A percentile compares a stretch with the other conserved stretches of the same genome.
Conservation (phyloP, 2,329 filamentous ascomycete species). For the Graphium sp. region DNA sequence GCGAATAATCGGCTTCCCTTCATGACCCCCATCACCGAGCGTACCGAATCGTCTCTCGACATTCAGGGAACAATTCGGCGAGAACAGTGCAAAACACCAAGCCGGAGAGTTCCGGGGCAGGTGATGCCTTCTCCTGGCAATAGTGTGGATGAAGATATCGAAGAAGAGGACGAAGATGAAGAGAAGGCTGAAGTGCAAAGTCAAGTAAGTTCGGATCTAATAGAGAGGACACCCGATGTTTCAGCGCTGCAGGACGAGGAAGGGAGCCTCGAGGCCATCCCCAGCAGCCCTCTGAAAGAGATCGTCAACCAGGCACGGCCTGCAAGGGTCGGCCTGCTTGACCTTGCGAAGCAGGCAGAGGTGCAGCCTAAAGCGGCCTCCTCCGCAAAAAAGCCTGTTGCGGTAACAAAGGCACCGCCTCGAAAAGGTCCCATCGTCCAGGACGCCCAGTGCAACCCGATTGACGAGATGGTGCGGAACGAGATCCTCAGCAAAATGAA, state of each 20-base stretch:
- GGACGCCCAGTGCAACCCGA: constrained; percentile 76
- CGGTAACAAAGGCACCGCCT: too few relatives aligned
- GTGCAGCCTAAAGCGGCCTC: constrained; percentile 10
- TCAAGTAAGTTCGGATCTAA: too few relatives aligned
- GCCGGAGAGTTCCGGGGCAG: too few relatives aligned
- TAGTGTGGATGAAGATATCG: not conserved
- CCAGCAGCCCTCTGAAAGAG: constrained; percentile 69
- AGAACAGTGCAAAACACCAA: constrained; percentile 63
- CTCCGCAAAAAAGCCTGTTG: constrained; percentile 17
- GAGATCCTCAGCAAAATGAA: constrained; percentile 60
- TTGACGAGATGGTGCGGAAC: constrained; percentile 57
- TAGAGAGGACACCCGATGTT: too few relatives aligned
- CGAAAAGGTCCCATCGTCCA: constrained; percentile 65
- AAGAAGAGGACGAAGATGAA: constrained; percentile 2
- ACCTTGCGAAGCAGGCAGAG: constrained; percentile 9
- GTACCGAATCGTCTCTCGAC: constrained; percentile 76
- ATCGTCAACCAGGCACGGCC: too few relatives aligned
- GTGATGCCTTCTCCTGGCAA: too few relatives aligned
- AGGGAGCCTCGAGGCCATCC: constrained; percentile 26
- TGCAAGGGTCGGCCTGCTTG: constrained; percentile 46
- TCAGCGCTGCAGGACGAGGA: constrained; percentile 13
- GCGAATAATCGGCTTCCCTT: constrained; percentile 89
- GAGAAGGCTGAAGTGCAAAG: too few relatives aligned
- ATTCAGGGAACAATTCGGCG: constrained; percentile 37
- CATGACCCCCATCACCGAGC: constrained; percentile 96